Conservation (phyloP, 2,329 filamentous ascomycete genomes). For the Colletotrichum aenigma region DNA sequence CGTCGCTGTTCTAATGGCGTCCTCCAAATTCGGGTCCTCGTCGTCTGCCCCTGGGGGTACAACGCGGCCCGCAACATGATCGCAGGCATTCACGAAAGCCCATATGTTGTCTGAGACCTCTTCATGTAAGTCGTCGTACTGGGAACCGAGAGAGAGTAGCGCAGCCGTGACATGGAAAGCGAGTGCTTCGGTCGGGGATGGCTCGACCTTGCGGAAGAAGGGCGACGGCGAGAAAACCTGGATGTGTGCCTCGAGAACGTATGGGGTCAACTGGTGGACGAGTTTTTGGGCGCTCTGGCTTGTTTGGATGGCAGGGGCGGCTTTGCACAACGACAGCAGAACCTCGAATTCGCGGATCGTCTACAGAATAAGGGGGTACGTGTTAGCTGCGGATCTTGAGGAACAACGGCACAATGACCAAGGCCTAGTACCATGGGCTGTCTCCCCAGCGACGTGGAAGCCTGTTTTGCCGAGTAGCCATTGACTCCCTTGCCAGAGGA, state of each 20-base stretch:
- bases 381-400: not conserved
- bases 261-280: conserved; percentile 78
- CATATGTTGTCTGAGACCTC: conserved; percentile 70
- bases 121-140: conserved; percentile 71
- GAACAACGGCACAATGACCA: not conserved
- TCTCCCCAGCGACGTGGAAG: conserved; percentile 48
- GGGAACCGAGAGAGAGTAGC: conserved; percentile 78
- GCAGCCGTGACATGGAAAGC: conserved; percentile 80
- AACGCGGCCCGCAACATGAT: conserved; percentile 61
- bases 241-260: conserved; percentile 82
- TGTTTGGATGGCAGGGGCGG: conserved; percentile 76
- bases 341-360: conserved; percentile 91
- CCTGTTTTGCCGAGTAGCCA: conserved; percentile 46
- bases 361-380: conserved; percentile 45
- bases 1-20: conserved; percentile 73
- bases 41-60: conserved; percentile 57
- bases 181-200: conserved; percentile 86
- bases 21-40: conserved; percentile 65
- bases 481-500: conserved; percentile 50
- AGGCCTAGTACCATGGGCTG: conserved; percentile 62
- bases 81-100: conserved; percentile 75
- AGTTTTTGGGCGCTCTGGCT: conserved; percentile 78
- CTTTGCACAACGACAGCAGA: conserved; percentile 88
- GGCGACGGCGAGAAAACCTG: conserved; percentile 82
- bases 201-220: conserved; percentile 81